These are phyloP conservation scores for Botryobasidium botryosum DNA, from an alignment of 768 basidiomycete species.

Conservation along the genomic window DNA sequence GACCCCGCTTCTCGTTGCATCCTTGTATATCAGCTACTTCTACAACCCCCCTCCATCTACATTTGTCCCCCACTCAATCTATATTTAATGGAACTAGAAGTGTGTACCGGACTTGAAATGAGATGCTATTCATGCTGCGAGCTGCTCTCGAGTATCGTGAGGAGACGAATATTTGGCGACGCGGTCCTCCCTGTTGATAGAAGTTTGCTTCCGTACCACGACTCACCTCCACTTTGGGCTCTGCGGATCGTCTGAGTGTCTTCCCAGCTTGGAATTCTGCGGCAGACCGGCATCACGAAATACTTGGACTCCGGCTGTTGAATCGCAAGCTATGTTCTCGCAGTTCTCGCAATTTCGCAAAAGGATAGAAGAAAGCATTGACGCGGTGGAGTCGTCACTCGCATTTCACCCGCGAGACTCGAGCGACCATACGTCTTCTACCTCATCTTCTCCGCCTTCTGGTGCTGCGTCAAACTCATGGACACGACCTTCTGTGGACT, in stretches of 20 bases:
- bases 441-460: constrained; percentile 21
- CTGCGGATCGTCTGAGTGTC: background rate
- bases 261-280: background rate
- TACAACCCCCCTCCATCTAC: too few species aligned
- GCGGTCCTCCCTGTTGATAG: background rate
- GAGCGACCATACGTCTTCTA: constrained; percentile 21
- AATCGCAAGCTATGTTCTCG: too few species aligned
- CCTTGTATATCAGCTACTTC: too few species aligned
- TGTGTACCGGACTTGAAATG: too few species aligned
- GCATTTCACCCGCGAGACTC: constrained; percentile 23
- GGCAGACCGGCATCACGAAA: background rate
- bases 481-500: constrained; percentile 9
- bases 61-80: too few species aligned
- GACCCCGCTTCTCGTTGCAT: too few species aligned
- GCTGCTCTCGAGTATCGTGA: too few species aligned
- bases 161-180: too few species aligned
- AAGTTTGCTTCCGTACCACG: background rate
- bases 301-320: too few species aligned
- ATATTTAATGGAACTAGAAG: too few species aligned
- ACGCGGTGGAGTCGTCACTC: constrained; percentile 46
- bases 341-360: constrained; percentile 58
- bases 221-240: background rate
- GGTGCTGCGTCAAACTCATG: background rate
- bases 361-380: constrained; percentile 11
- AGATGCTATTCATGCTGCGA: too few species aligned